Base-by-base conservation (phyloP, 495 filamentous ascomycete genomes). In the Cenococcum geophilum region DNA sequence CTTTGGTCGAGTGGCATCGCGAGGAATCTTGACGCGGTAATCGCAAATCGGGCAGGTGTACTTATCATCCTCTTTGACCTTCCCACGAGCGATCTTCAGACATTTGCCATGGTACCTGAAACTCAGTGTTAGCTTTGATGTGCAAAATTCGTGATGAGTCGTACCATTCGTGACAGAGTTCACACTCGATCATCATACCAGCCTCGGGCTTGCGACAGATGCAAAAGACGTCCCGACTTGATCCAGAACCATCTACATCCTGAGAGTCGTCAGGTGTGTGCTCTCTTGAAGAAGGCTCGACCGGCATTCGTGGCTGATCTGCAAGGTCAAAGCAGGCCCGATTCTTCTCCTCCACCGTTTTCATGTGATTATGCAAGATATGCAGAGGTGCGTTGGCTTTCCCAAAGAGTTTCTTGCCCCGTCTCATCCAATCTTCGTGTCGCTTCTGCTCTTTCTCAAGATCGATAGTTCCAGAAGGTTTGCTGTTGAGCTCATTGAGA, bases 121-220 rank as follows among this genome's bases (percentile, higher is more conserved):
- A 23, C 25, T 3, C 11, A 55, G 32, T 57, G 57, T 63, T 53
- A 63, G 53, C 9, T 22, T 47, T 2, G 11, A 59, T 54, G 61
- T 49, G 35, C 1, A 25, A 42, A 25, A 16, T 4, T 18, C 27
- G 27, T 11, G 42, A 27, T 50, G 14, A 54, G 42, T 76, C 85
- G 74, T 75, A 91, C 93, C 93, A 99, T 76, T 99, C 93, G 65
- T 96, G 91, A 73, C 93, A 99, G 36, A 96, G 77, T 73, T 96
- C 92, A 74, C 93, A 99, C 71, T 99, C 93, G 65, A 99, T 96
- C 93, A 99, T 99, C 88, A 97, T 92, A 22, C 93, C 93, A 37
- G 92, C 89, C 72, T 99, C 93, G 18, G 87, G 84, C 60, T 86
- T 86, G 58, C 93, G 85, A 74, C 93, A 99, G 67, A 99, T 95